Evolutionary conservation across 176 grass and related monocot genomes (phyloP).

Genomic region (Rhynchospora tenuis): DNA sequence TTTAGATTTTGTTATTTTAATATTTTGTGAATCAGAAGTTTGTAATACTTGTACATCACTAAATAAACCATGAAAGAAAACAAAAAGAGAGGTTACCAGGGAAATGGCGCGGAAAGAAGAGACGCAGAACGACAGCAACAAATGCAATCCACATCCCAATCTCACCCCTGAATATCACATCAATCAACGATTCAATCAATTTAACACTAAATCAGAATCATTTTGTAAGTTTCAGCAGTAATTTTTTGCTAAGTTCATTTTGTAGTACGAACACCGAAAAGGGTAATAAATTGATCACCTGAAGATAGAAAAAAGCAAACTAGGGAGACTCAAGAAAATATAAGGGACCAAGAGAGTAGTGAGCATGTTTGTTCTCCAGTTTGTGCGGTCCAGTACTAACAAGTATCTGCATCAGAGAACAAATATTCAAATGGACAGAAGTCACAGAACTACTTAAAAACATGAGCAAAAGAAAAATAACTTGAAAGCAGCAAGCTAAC

Average conservation of each 20-base stretch:
- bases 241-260: not conserved
- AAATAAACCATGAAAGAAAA: not conserved
- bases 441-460: not conserved
- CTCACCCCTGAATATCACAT: constrained; percentile 55
- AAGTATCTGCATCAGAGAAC: constrained; percentile 50
- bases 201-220: not conserved
- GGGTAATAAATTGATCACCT: constrained; percentile 25
- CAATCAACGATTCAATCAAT: not conserved
- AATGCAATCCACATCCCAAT: constrained; percentile 78
- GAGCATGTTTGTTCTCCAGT: constrained; percentile 95
- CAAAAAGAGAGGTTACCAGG: constrained; percentile 30
- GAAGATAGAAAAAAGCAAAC: constrained; percentile 50
- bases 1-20: not conserved
- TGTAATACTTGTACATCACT: too few species aligned
- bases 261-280: not conserved
- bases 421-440: not conserved
- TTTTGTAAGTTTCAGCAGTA: not conserved
- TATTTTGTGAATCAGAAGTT: too few species aligned
- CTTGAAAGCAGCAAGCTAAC: not conserved
- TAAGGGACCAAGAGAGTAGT: constrained; percentile 80
- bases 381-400: constrained; percentile 78
- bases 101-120: constrained; percentile 79
- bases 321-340: constrained; percentile 72
- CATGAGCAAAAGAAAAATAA: not conserved
- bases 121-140: constrained; percentile 52